Evolutionary conservation across 2,329 filamentous ascomycete species (phyloP).

Genomic region (Fusarium zealandicum): DNA sequence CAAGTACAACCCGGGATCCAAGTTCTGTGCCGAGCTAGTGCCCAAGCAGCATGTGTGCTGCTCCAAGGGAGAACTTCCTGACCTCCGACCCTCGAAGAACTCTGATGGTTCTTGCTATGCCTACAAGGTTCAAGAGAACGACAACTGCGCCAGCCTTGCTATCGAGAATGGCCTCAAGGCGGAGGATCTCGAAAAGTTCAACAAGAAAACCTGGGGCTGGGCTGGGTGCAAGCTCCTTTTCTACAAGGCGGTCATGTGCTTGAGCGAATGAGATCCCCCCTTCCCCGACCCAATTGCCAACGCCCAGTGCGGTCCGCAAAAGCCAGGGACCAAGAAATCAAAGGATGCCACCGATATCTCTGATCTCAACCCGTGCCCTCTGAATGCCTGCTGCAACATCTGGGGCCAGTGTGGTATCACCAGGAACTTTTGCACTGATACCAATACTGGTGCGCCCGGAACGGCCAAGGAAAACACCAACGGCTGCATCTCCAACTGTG

Average conservation of each 20-base stretch:
- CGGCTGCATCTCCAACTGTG: constrained; percentile 50
- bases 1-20: too few species aligned
- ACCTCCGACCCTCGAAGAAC: too few species aligned
- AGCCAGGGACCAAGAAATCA: constrained; percentile 28
- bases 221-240: constrained; percentile 33
- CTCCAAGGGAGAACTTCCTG: too few species aligned
- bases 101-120: too few species aligned
- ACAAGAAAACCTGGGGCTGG: constrained; percentile 46
- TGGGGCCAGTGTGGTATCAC: constrained; percentile 45
- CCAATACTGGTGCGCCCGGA: not conserved
- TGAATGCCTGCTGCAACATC: constrained; percentile 45
- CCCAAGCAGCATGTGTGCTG: too few species aligned
- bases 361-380: constrained; percentile 42
- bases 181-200: constrained; percentile 43
- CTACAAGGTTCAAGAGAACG: constrained; percentile 44
- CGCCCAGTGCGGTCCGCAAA: constrained; percentile 44
- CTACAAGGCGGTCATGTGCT: constrained; percentile 36
- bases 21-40: too few species aligned
- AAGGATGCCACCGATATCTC: constrained; percentile 1
- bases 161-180: constrained; percentile 40
- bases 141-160: constrained; percentile 48
- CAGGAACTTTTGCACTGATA: constrained; percentile 4
- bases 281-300: constrained; percentile 38
- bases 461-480: constrained; percentile 2
- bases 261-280: constrained; percentile 41